Conservation (phyloP, 2,329 filamentous ascomycete species). For the Fusarium protoensiforme region DNA sequence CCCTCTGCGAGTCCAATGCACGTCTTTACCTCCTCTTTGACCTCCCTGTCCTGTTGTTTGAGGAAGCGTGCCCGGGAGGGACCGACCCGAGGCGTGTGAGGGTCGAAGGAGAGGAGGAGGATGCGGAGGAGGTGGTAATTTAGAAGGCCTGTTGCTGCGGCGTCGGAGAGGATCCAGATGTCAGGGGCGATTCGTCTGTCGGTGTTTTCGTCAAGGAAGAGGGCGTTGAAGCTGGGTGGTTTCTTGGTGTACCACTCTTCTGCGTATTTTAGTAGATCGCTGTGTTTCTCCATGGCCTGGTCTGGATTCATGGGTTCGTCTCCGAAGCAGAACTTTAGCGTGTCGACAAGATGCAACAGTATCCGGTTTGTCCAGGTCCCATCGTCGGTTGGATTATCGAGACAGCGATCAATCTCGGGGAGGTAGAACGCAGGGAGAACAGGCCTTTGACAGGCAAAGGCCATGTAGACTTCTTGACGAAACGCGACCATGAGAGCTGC, state of each 20-base stretch:
- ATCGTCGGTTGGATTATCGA: not conserved
- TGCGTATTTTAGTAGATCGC: slow-evolving; percentile 4
- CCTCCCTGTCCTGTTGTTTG: not conserved
- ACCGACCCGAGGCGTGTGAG: not conserved
- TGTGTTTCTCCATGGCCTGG: not conserved
- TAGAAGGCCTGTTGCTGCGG: not conserved
- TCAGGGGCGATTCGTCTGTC: not conserved
- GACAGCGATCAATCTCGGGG: not conserved
- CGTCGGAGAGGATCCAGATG: not conserved
- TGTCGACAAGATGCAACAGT: not conserved
- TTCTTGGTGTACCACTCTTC: slow-evolving; percentile 32
- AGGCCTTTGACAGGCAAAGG: not conserved
- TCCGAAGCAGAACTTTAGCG: not conserved
- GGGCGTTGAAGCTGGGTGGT: slow-evolving; percentile 31
- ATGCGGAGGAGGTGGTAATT: not conserved
- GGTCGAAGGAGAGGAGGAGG: not conserved
- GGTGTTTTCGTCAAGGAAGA: slow-evolving; percentile 1
- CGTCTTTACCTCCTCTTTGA: not conserved
- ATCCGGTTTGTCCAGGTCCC: not conserved
- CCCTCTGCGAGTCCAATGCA: not conserved
- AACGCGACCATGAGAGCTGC: not conserved
- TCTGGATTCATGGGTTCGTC: not conserved
- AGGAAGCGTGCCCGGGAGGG: not conserved
- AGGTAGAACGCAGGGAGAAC: not conserved
- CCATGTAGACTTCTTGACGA: not conserved